Base-by-base conservation (phyloP, 1,284 basidiomycete species). In the Agroathelia rolfsii region DNA sequence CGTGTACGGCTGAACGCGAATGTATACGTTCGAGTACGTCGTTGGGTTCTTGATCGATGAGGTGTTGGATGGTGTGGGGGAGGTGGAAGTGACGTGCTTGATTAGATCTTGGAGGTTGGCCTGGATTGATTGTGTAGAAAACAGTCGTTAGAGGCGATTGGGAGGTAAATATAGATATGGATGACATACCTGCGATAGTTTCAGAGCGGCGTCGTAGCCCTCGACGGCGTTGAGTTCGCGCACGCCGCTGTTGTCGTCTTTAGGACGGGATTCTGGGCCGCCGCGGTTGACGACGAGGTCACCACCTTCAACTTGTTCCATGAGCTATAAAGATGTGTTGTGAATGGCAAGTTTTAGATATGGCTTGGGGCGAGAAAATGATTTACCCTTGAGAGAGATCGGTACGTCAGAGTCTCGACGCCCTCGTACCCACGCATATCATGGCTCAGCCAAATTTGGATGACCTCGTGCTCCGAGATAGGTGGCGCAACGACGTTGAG, bases 371-470 rank as follows among this genome's bases (percentile, higher is more conserved):
- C 7, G 29, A 20, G n/a, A 30, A 21, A 28, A 28, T 23, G 16
- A 54, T 78, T 36, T 48, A 88, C 87, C 51, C 78, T 69, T 17
- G 83, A 61, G 22, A 93, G 62, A 2, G 87, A 78, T 24, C 81
- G 76, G 59, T 96, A 98, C 8, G 93, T 87, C n/a, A 99, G 72
- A n/a, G 79, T 72, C 55, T 96, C 92, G 28, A 98, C 76, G 10
- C 94, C 95, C 34, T 93, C 90, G 51, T 95, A 96, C 9, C 95
- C 94, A 38, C 75, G 65, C 92, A 99, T 94, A 46, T 94, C 92
- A 61, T 98, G 93, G 44, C 83, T 84, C 23, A 98, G 65, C 76
- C 87, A 92, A 5, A 99, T 81, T 53, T 95, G 80, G 39, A 98
- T 87, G 13, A 97, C 89, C 59, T 99, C 95, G 53, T 98, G 94